Evolutionary conservation across 495 filamentous ascomycete species (phyloP).

Genomic region (Aspergillus saccharolyticus): DNA sequence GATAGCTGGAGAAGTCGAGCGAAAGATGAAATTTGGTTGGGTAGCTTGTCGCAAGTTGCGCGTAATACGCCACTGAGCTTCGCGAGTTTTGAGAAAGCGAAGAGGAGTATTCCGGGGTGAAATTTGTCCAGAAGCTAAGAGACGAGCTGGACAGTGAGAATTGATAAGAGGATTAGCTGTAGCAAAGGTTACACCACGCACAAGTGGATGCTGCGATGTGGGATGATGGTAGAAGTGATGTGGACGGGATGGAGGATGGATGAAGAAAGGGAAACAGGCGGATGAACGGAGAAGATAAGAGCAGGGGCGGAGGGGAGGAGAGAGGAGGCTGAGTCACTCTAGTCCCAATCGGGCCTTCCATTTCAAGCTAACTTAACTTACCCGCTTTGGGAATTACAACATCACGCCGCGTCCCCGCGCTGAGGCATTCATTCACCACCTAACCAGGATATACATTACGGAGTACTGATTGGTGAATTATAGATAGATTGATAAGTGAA

Average conservation of each 20-base stretch:
- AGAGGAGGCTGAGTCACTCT: constrained; percentile 11
- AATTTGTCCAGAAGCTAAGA: constrained; percentile 3
- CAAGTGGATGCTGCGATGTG: constrained; percentile 17
- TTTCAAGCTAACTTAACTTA: too few relatives aligned
- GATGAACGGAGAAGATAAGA: constrained; percentile 14
- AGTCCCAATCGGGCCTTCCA: constrained; percentile 11
- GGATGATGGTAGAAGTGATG: constrained; percentile 16
- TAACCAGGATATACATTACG: too few relatives aligned
- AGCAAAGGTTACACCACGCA: constrained; percentile 8
- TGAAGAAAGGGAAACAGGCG: constrained; percentile 10
- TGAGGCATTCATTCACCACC: too few relatives aligned
- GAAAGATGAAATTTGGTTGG: constrained; percentile 5
- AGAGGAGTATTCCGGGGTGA: not conserved
- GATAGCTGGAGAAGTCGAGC: not conserved
- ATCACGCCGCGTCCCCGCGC: too few relatives aligned
- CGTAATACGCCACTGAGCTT: constrained; percentile 4
- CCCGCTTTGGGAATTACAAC: not conserved
- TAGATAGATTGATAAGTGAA: too few relatives aligned
- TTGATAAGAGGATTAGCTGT: constrained; percentile 13
- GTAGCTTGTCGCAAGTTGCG: constrained; percentile 7
- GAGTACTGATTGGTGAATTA: too few relatives aligned
- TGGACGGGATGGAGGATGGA: constrained; percentile 3
- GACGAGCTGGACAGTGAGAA: constrained; percentile 19
- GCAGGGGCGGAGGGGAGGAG: constrained; percentile 12
- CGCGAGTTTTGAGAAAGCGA: constrained; percentile 4